phyloP scores from a whole-genome alignment of 768 basidiomycete species.

The Phylloporus sp. region DNA sequence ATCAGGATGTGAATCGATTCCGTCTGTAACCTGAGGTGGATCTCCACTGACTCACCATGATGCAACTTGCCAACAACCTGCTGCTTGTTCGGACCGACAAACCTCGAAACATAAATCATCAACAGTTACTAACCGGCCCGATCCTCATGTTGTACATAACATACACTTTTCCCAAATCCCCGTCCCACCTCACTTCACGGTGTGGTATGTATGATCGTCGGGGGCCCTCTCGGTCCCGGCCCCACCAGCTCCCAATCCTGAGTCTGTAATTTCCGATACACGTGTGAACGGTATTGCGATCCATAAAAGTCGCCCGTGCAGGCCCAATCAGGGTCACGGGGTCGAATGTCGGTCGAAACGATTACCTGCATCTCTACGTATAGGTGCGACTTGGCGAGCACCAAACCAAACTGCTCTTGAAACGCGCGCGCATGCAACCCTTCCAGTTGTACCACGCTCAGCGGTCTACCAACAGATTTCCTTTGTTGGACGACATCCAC shows the following conservation, averaged over 20 bases:
- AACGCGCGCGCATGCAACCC: slow-evolving; percentile 20
- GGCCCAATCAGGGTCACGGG: slow-evolving; percentile 27
- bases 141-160: no score
- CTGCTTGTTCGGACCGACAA: slow-evolving; percentile 1
- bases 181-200: slow-evolving; percentile 8
- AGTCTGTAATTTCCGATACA: slow-evolving; percentile 29
- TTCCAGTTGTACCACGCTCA: slow-evolving; percentile 25
- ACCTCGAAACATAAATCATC: not conserved
- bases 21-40: slow-evolving; percentile 8
- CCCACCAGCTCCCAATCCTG: slow-evolving; percentile 24
- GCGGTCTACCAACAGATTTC: slow-evolving; percentile 27
- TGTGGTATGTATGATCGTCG: slow-evolving; percentile 25
- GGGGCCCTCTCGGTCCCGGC: slow-evolving; percentile 22
- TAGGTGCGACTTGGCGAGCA: slow-evolving; percentile 25
- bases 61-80: slow-evolving; percentile 1
- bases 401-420: slow-evolving; percentile 23
- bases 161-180: no score
- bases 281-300: slow-evolving; percentile 27
- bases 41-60: slow-evolving; percentile 5
- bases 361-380: slow-evolving; percentile 23
- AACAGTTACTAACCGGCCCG: no score
- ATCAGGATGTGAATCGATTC: slow-evolving; percentile 2
- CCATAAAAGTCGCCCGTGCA: slow-evolving; percentile 27
- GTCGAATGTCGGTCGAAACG: slow-evolving; percentile 12
- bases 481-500: slow-evolving; percentile 31